Evolutionary conservation across 192 early-diverging fungal genomes (phyloP), one percentile per base, ranked within the genome.

Genomic region (Diversispora epigaea): DNA sequence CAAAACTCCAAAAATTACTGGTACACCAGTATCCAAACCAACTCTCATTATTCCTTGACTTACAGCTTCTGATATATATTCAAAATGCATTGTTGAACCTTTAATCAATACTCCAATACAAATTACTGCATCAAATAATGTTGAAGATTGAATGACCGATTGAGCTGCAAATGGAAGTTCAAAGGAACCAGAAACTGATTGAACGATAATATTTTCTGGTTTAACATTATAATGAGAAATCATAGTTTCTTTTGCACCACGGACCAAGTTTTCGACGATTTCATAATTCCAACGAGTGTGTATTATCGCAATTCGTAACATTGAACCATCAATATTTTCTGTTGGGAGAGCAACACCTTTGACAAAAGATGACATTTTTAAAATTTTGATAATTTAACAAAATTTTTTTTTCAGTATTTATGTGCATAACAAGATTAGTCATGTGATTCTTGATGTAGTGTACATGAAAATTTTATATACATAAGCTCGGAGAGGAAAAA

Each of bases 1-100:
- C 70, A 99, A 80, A 22, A 99, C 94, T 19, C 98, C 98, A 85
- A 99, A 98, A 67, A 99, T 88, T 54, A 93, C 91, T 58, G 98
- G 98, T 3, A 92, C 84, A 9, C 87, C 86, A 0, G 90, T 87
- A 63, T 98, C 95, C 52, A 99, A 81, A 4, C 94, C 93, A 25
- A 99, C 97, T n/a, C 91, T 85, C 96, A 98, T 99, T 50, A 99
- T 84, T 0, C 96, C 98, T 17, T 96, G 92, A 46, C 87, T 89
- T 2, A 92, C 89, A 0, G 97, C 93, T 60, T 99, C 98, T n/a
- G 92, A 89, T 69, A 99, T 99, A 80, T 99, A 99, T 84, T 98
- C 98, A 88, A 98, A 99, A 75, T 99, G 98, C 89, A 96, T 94
- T 17, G 98, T 99, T 65, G 89, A 87, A 71, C 98, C 98, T 90